Evolutionary conservation across 1,284 basidiomycete genomes (phyloP), one percentile per base, ranked within the genome.

Genomic region (Trichosporon ovoides): DNA sequence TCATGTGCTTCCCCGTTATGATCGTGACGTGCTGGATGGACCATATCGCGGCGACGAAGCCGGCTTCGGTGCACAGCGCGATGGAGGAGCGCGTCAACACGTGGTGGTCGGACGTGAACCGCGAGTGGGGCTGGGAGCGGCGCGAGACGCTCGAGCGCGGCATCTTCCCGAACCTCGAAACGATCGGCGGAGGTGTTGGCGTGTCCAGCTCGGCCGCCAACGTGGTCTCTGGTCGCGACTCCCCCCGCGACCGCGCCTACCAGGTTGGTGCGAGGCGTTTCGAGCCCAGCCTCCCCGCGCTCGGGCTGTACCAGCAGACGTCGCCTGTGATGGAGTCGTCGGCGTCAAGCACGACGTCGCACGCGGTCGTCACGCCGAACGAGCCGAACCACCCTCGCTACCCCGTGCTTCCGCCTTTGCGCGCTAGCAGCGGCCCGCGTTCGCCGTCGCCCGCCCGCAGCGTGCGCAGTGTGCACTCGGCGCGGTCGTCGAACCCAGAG

Each of bases 21-120:
- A 71, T 72, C 11, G 62, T 73, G 19, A 63, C 68, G 11, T 71
- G 71, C 53, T 75, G 73, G 73, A 68, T 66, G 24, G 71, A 72
- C 49, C 73, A 74, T 57, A 50, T 75, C 10, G 53, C 56, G 22
- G 64, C 67, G n/a, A 54, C 63, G 2, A 48, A 65, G 2, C 58
- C 66, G 2, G 38, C 64, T 2, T 63, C 63, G 33, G 24, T 16
- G 12, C 68, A 71, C 50, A 38, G 55, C 7, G 53, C 60, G 1
- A 61, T 71, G 28, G 71, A 73, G 34, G 68, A 72, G 20, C 66
- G 67, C 3, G 63, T 75, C 7, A 55, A 52, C n/a, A 11, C 60
- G 1, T 75, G 73, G 73, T 75, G 73, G 73, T 54, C 58, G 18
- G 70, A 75, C 57, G 56, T 66, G 22, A 56, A 60, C 54, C 65